phyloP scores from a whole-genome alignment of 306 rosid species.

The Prunus salicina region DNA sequence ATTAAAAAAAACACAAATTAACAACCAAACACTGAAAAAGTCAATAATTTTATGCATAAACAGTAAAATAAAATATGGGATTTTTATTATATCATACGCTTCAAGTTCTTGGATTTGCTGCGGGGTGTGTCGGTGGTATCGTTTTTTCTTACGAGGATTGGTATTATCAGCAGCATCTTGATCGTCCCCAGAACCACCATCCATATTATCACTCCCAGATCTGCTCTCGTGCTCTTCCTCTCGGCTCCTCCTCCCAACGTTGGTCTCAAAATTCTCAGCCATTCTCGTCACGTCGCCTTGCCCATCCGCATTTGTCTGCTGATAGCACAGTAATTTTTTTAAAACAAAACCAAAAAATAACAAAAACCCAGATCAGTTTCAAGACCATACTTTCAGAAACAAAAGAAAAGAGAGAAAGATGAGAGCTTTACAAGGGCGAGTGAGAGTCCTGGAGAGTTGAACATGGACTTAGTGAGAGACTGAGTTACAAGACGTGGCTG shows the following conservation, averaged over 20 bases:
- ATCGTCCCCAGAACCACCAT: conserved; percentile 90
- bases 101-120: conserved; percentile 98
- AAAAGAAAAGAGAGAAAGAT: not conserved
- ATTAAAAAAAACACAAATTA: not conserved
- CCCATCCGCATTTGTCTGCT: conserved; percentile 76
- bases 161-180: conserved; percentile 67
- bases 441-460: conserved; percentile 87
- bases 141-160: conserved; percentile 68
- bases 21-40: not conserved
- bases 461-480: conserved; percentile 83
- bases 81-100: conserved; percentile 43
- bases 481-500: conserved; percentile 74
- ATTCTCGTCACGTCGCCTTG: conserved; percentile 63
- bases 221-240: conserved; percentile 92
- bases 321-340: not conserved
- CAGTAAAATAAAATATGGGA: not conserved
- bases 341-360: not conserved
- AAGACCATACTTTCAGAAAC: not conserved
- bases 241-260: conserved; percentile 62
- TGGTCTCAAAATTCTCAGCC: conserved; percentile 53
- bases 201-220: conserved; percentile 95
- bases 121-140: conserved; percentile 98
- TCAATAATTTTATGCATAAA: not conserved
- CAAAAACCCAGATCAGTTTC: conserved; percentile 2
- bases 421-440: conserved; percentile 67